A percentile compares a stretch with the other conserved stretches of the same genome.
These are phyloP conservation scores for Paramyrothecium roridum DNA, from an alignment of 2,329 filamentous ascomycete genomes.

Conservation along the genomic window DNA sequence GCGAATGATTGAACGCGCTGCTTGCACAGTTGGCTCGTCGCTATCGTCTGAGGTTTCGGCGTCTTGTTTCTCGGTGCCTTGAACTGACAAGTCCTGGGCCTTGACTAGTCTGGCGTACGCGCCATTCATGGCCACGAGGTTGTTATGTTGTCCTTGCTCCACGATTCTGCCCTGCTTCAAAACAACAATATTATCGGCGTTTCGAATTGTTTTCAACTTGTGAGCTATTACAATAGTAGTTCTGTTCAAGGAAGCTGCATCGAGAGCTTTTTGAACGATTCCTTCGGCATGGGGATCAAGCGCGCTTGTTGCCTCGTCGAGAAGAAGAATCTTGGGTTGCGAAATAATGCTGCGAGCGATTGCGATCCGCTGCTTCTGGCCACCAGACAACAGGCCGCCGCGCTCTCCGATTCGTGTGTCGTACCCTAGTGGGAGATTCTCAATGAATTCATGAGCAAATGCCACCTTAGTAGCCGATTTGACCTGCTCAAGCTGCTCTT, in stretches of 20 bases:
- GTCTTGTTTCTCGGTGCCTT: neutral
- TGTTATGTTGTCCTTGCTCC: constrained; percentile 52
- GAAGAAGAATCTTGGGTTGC: constrained; percentile 50
- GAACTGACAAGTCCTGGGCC: constrained; percentile 26
- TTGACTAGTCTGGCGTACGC: constrained; percentile 48
- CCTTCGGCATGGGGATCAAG: constrained; percentile 37
- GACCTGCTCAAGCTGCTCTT: constrained; percentile 38
- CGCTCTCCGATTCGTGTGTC: constrained; percentile 58
- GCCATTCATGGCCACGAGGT: constrained; percentile 43
- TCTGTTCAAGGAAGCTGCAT: constrained; percentile 47
- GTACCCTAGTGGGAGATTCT: constrained; percentile 37
- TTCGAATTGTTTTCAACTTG: constrained; percentile 51
- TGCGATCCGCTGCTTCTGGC: constrained; percentile 62
- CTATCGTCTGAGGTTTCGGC: neutral
- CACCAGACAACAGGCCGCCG: constrained; percentile 62
- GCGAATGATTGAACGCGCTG: too few relatives aligned
- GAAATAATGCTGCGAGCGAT: constrained; percentile 47
- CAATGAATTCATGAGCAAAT: constrained; percentile 48
- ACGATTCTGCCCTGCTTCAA: constrained; percentile 53
- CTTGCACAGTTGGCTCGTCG: too few relatives aligned
- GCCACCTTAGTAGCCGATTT: constrained; percentile 41
- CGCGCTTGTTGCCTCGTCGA: constrained; percentile 66
- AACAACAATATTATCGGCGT: constrained; percentile 63
- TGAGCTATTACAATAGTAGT: constrained; percentile 66
- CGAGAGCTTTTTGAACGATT: constrained; percentile 52